Conservation (phyloP, 2,329 filamentous ascomycete genomes). For the Coniosporium tulheliwenetii region DNA sequence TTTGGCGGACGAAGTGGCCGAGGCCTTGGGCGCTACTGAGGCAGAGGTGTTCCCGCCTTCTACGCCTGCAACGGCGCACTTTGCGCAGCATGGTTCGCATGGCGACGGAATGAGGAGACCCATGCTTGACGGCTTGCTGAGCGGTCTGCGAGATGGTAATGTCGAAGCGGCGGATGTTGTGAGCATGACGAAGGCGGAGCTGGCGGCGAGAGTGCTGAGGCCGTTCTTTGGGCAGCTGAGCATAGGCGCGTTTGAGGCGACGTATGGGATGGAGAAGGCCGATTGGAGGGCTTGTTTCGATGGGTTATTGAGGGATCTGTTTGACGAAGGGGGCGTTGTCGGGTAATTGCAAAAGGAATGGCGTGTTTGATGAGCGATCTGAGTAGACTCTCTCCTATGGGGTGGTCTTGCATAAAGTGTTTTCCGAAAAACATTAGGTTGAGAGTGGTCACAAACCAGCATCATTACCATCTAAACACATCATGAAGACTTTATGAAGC, state of each 20-base stretch:
- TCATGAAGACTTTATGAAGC: no score
- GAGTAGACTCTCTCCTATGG: no score
- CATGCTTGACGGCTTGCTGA: slow-evolving; percentile 31
- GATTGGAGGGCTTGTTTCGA: slow-evolving; percentile 50
- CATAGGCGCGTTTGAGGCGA: slow-evolving; percentile 85
- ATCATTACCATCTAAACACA: no score
- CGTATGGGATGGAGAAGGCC: slow-evolving; percentile 64
- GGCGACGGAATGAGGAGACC: slow-evolving; percentile 20
- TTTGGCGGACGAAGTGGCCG: slow-evolving; percentile 71
- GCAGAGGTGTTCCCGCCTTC: slow-evolving; percentile 14
- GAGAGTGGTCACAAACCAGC: no score
- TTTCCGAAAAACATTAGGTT: no score
- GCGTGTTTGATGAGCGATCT: no score
- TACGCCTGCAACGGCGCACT: not conserved
- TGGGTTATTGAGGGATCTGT: slow-evolving; percentile 56
- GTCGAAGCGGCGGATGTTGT: slow-evolving; percentile 25
- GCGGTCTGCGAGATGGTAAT: no score
- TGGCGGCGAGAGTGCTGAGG: slow-evolving; percentile 63
- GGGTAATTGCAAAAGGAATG: not conserved
- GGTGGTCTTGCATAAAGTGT: no score
- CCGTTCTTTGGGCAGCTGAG: slow-evolving; percentile 87
- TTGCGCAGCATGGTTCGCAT: not conserved
- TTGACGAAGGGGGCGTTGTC: slow-evolving; percentile 41
- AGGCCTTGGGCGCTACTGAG: slow-evolving; percentile 42
- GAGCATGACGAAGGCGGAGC: slow-evolving; percentile 37